These are phyloP conservation scores for Euclidium syriacum DNA, from an alignment of 345 rosid genomes.

Conservation along the genomic window DNA sequence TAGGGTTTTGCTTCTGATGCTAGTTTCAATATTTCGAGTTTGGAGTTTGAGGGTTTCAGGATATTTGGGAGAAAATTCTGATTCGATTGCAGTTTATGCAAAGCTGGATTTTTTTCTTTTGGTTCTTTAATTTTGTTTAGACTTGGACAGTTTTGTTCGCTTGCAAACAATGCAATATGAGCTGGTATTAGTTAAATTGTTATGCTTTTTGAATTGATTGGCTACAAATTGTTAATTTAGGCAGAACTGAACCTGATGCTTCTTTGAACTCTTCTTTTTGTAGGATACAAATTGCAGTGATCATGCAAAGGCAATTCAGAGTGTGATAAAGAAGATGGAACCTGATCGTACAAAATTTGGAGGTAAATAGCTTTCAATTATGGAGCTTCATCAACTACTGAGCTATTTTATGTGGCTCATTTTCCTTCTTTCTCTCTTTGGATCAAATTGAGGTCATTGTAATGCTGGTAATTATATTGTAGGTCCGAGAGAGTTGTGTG, in stretches of 20 bases:
- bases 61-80: not conserved
- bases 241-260: not conserved
- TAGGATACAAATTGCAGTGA: conserved; percentile 10
- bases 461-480: conserved; percentile 5
- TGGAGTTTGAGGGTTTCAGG: not conserved
- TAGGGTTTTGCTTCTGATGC: not conserved
- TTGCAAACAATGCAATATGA: not conserved
- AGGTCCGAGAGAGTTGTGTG: conserved; percentile 82
- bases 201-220: not conserved
- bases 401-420: not conserved
- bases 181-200: not conserved
- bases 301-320: conserved; percentile 13
- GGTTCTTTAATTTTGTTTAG: not conserved
- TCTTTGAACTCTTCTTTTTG: not conserved
- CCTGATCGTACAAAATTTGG: conserved; percentile 28
- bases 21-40: not conserved
- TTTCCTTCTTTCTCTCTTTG: not conserved
- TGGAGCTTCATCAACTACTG: not conserved
- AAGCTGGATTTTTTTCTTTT: not conserved
- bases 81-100: not conserved
- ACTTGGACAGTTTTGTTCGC: not conserved
- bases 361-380: conserved; percentile 12
- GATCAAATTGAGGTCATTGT: not conserved
- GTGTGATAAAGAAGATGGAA: conserved; percentile 25
- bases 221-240: not conserved